Conservation (phyloP, 495 filamentous ascomycete species). For the Usnea hakonensis region DNA sequence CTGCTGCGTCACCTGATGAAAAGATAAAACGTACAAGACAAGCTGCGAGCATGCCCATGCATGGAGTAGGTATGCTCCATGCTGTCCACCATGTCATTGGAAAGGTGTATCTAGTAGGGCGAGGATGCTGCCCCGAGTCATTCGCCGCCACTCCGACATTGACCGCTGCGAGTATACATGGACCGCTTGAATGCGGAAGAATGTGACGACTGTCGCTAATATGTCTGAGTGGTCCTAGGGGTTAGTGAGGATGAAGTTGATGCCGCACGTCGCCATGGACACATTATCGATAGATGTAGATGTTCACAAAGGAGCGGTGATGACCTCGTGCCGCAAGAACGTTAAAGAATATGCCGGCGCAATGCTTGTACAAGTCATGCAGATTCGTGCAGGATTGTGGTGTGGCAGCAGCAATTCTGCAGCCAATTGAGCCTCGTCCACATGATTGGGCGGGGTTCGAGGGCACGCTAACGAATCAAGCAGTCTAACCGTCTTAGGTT, state of each 20-base stretch:
- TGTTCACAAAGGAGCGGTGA: background rate
- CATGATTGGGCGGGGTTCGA: constrained; percentile 20
- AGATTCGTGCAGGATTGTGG: constrained; percentile 19
- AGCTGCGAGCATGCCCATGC: constrained; percentile 21
- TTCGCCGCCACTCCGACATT: constrained; percentile 22
- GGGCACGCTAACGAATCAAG: background rate
- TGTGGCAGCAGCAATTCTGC: constrained; percentile 19
- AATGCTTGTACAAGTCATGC: constrained; percentile 25
- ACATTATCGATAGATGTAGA: constrained; percentile 7
- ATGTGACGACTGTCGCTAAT: constrained; percentile 14
- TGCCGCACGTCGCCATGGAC: constrained; percentile 3
- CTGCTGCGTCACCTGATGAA: background rate
- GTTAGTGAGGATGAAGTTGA: constrained; percentile 2
- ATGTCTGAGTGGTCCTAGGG: background rate
- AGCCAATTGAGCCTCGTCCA: constrained; percentile 12
- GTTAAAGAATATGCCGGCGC: constrained; percentile 15
- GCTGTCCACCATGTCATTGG: constrained; percentile 21
- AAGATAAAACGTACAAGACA: constrained; percentile 23
- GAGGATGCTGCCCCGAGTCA: constrained; percentile 15
- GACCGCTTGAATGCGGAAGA: constrained; percentile 6
- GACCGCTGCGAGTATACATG: constrained; percentile 17
- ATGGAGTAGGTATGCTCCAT: constrained; percentile 24
- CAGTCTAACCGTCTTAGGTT: background rate
- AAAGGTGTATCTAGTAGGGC: constrained; percentile 10
- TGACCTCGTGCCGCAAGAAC: background rate